These are phyloP conservation scores for Micractinium sp. DNA, from an alignment of 139 green algal species.

Conservation along the genomic window DNA sequence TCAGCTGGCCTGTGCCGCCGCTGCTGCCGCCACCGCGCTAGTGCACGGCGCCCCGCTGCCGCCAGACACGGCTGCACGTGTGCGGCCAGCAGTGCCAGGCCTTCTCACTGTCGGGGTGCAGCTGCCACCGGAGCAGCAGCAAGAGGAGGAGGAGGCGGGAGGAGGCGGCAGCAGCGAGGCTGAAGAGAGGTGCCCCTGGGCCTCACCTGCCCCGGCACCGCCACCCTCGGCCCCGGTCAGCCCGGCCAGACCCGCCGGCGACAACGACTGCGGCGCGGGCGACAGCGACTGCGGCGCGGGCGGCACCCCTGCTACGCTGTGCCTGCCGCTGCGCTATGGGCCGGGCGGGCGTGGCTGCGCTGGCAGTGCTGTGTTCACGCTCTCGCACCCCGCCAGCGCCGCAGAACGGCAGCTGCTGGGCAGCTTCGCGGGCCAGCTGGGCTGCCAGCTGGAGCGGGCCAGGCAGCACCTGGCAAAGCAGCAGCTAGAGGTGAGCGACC, in stretches of 20 bases:
- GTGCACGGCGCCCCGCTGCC: background rate
- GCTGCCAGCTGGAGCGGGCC: background rate
- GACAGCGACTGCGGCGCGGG: background rate
- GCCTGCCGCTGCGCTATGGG: background rate
- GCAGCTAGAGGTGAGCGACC: conserved; percentile 23
- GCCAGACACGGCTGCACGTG: background rate
- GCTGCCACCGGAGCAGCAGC: background rate
- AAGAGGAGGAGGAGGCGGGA: too few relatives aligned
- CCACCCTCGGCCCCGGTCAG: background rate
- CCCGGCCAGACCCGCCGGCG: background rate
- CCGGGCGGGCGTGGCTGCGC: background rate
- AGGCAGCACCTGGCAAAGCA: conserved; percentile 12
- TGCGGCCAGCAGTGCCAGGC: background rate
- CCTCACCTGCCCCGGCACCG: background rate
- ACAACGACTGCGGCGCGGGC: background rate
- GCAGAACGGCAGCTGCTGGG: background rate
- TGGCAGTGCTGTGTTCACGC: background rate
- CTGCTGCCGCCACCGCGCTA: background rate
- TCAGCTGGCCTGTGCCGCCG: background rate
- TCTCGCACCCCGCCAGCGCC: background rate
- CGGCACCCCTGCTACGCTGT: background rate
- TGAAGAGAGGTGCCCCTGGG: too few relatives aligned
- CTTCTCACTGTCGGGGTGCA: background rate
- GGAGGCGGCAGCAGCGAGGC: background rate
- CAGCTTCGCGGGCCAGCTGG: background rate